Evolutionary conservation across 768 basidiomycete species (phyloP), one percentile per base, ranked within the genome.

Genomic region (Mycena filopes): DNA sequence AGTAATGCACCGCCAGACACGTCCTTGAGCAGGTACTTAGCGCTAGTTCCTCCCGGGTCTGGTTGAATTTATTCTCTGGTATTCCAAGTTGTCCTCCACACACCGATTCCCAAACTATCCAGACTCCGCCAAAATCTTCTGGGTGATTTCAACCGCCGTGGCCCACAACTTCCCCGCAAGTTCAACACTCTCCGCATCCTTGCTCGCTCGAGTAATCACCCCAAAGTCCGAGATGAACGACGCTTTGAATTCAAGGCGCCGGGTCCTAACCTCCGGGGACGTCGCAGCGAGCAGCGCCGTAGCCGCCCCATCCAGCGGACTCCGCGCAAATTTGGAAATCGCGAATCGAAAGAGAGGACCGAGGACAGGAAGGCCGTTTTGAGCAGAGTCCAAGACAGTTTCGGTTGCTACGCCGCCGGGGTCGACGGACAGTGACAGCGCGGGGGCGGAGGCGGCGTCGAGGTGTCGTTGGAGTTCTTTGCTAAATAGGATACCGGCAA

Each of bases 401-500:
- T 58, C 56, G 9, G 56, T 58, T 11, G 56, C 45, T 12, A 58
- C 56, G 18, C 45, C 56, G 6, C 56, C 56, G 16, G 45, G 45
- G 10, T 47, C 36, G 9, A 57, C 45, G n/a, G 45, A 33, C 31
- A 47, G 45, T 15, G 41, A 45, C 9, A 57, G 12, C 11, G 31
- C 45, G 8, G 43, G 70, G 0, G 73, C 70, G 15, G 69, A 74
- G 45, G 73, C 65, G 0, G 65, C n/a, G 38, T 80, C 76, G 20
- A 87, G n/a, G 73, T 70, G 79, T 15, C 77, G 78, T 56, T 87
- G 86, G 20, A 89, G 75, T 65, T 83, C 81, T 25, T 77, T 78
- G 1, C 78, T 79, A 50, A 80, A 86, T 6, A 87, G 77, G 18
- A 81, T 67, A 43, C 77, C 77, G 10, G 81, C 79, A 38, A 88